A percentile compares a stretch with the other conserved stretches of the same genome.
phyloP scores from a whole-genome alignment of 2,329 filamentous ascomycete genomes.

The Cordyceps cicadae region DNA sequence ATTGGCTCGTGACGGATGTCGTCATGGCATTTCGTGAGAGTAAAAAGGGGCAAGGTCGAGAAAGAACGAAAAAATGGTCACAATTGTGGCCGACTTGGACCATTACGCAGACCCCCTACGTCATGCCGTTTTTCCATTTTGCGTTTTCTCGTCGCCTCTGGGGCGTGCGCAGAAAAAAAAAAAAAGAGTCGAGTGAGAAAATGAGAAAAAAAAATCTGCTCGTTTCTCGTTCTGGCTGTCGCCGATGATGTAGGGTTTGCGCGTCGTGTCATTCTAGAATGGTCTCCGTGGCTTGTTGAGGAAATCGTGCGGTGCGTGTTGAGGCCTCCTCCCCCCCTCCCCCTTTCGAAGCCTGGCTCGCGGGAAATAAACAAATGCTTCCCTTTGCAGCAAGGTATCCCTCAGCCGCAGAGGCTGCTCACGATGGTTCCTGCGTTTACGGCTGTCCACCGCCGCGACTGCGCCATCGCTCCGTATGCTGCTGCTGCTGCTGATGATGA shows the following conservation, averaged over 20 bases:
- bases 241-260: not conserved
- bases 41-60: not conserved
- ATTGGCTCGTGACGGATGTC: constrained; percentile 2
- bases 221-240: not conserved
- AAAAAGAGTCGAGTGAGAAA: too few species aligned
- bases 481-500: not conserved
- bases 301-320: not conserved
- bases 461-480: not conserved
- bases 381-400: not conserved
- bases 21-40: not conserved
- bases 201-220: not conserved
- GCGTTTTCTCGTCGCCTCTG: not conserved
- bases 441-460: not conserved
- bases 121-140: constrained; percentile 5
- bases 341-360: not conserved
- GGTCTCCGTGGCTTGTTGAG: too few species aligned
- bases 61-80: not conserved
- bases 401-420: not conserved
- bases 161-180: not conserved
- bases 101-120: not conserved
- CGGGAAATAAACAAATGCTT: not conserved
- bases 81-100: constrained; percentile 4
- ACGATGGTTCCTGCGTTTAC: constrained; percentile 8
- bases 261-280: not conserved
- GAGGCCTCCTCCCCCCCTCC: not conserved